A percentile compares a stretch with the other conserved stretches of the same genome.
Conservation (phyloP, 805 yeast species). For the Monosporozyma unispora region DNA sequence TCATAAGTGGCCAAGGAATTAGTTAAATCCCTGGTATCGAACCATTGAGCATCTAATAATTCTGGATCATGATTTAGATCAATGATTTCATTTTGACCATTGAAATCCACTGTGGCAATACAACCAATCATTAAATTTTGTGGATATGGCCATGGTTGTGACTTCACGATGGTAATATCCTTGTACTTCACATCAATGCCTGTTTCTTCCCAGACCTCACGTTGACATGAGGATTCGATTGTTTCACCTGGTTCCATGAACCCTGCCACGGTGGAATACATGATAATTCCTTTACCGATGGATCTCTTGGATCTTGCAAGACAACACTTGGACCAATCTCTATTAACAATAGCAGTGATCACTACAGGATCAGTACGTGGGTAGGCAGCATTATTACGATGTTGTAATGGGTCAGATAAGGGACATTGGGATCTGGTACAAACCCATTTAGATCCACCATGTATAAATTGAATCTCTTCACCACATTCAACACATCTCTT, state of each 20-base stretch:
- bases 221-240: constrained; percentile 73
- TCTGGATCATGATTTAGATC: constrained; percentile 79
- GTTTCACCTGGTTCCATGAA: constrained; percentile 94
- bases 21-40: constrained; percentile 46
- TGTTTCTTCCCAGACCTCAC: constrained; percentile 95
- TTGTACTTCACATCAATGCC: constrained; percentile 54
- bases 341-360: constrained; percentile 67
- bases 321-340: constrained; percentile 50
- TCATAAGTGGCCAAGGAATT: constrained; percentile 29
- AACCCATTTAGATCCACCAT: constrained; percentile 55
- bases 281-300: constrained; percentile 32
- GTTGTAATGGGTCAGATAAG: not conserved
- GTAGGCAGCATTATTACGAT: constrained; percentile 61
- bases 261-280: constrained; percentile 88
- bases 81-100: constrained; percentile 55
- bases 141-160: constrained; percentile 99
- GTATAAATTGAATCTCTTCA: constrained; percentile 45
- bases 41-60: constrained; percentile 80
- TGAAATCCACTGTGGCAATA: constrained; percentile 63
- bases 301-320: constrained; percentile 61
- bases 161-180: constrained; percentile 51
- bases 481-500: constrained; percentile 87
- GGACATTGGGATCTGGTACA: constrained; percentile 36
- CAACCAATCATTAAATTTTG: constrained; percentile 92
- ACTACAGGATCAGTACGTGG: constrained; percentile 90